Conservation (phyloP, 192 early-diverging fungal genomes). For the Irineochytrium annulatum region DNA sequence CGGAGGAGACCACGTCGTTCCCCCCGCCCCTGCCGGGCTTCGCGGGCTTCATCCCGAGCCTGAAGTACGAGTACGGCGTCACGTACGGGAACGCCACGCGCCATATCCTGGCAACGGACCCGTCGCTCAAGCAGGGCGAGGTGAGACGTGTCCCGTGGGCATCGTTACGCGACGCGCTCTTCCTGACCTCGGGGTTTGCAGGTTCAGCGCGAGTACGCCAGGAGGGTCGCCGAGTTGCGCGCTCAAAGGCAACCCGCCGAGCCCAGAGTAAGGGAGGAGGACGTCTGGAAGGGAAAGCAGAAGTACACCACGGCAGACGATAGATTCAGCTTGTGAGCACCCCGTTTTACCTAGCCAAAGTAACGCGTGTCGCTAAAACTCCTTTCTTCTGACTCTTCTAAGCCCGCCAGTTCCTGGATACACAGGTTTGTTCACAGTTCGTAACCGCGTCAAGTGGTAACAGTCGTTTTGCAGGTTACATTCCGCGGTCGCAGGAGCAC, state of each 20-base stretch:
- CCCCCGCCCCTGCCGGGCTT: constrained; percentile 47
- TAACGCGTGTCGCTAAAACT: too few species aligned
- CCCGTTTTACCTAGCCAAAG: too few species aligned
- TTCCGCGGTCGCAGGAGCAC: constrained; percentile 52
- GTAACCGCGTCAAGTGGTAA: too few species aligned
- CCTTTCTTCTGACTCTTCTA: too few species aligned
- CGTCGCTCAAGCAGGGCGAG: constrained; percentile 47
- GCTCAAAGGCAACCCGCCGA: constrained; percentile 7
- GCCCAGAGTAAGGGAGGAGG: constrained; percentile 9
- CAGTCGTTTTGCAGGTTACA: constrained; percentile 47
- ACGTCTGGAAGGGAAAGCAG: constrained; percentile 37
- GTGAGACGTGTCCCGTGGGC: too few species aligned
- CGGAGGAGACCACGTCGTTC: constrained; percentile 45
- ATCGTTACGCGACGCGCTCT: too few species aligned
- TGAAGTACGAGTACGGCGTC: constrained; percentile 48
- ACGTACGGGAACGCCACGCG: constrained; percentile 55
- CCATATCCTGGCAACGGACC: constrained; percentile 47
- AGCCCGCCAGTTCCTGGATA: constrained; percentile 56
- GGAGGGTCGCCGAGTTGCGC: constrained; percentile 15
- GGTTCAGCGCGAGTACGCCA: constrained; percentile 36
- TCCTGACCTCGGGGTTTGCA: too few species aligned
- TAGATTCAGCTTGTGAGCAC: constrained; percentile 53
- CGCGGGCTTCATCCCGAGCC: constrained; percentile 49
- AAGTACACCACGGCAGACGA: constrained; percentile 53
- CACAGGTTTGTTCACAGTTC: constrained; percentile 35